Base-by-base conservation (phyloP, 495 filamentous ascomycete genomes). In the Penicillium canariense region DNA sequence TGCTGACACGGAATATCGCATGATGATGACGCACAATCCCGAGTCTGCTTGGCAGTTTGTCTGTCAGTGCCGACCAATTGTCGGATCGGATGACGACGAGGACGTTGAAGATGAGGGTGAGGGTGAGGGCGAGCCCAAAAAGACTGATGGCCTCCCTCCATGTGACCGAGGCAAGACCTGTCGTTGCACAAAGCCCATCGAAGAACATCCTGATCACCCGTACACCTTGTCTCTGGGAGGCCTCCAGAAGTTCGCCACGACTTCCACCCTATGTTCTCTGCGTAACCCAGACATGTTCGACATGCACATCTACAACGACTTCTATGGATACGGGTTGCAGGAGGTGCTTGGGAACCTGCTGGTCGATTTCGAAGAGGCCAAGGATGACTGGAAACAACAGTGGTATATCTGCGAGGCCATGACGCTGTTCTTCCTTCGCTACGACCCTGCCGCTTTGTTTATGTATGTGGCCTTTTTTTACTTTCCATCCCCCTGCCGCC, bases 271-370 rank as follows among this genome's bases (percentile, higher is more conserved):
- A 1, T 17, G 20, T 2, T 17, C 2, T 5, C 5, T 49, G 32
- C 47, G 47, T 17, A 47, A 70, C 50, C 76, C 67, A 8, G 74
- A 78, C 26, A n/a, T 20, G 14, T 70, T 73, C 31, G 58, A 50
- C 27, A 73, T 79, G 71, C 64, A 75, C 46, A 68, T 67, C 38
- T 74, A 67, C 53, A 75, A 73, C 42, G 71, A 80, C 38, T 68
- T 48, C 25, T 53, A 48, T 26, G 69, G 68, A 0, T 75, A 69
- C 38, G 78, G 74, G 5, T 50, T 69, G 3, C 25, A 64, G 32
- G 76, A 81, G 53, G 48, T 72, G 7, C 51, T 76, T 11, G 65
- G 73, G 47, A 80, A 80, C 53, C 32, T 62, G 47, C 35, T 79
- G 0, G 43, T 72, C 11, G 75, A 73, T 48, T 77, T 73, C 49